Evolutionary conservation across 1,284 basidiomycete genomes (phyloP).

Genomic region (Prillingera fragicola): DNA sequence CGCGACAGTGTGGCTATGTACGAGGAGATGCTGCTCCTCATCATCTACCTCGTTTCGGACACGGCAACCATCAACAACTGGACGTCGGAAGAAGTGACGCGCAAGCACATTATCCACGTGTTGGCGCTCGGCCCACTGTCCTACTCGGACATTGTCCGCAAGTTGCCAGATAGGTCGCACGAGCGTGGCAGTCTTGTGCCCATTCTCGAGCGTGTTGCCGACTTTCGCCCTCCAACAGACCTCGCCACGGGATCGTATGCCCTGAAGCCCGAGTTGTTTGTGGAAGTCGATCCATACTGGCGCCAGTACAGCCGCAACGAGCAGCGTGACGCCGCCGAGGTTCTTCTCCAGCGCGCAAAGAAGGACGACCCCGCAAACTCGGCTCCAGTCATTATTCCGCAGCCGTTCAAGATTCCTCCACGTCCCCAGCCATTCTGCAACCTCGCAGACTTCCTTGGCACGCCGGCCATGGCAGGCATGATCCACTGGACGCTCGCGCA

Average conservation of each 20-base stretch:
- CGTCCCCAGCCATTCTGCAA: conserved; percentile 27
- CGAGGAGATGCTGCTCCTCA: conserved; percentile 83
- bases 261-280: conserved; percentile 73
- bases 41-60: conserved; percentile 84
- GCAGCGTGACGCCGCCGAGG: conserved; percentile 84
- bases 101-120: conserved; percentile 84
- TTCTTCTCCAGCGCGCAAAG: conserved; percentile 64
- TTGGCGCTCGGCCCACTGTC: conserved; percentile 81
- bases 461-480: conserved; percentile 28
- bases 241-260: conserved; percentile 81
- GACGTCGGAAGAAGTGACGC: conserved; percentile 61
- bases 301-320: conserved; percentile 94
- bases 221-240: conserved; percentile 66
- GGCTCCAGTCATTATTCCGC: conserved; percentile 71
- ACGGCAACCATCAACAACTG: conserved; percentile 68
- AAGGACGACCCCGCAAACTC: conserved; percentile 40
- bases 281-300: conserved; percentile 92
- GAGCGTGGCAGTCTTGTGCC: conserved; percentile 81
- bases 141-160: conserved; percentile 87
- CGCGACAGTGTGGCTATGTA: conserved; percentile 66
- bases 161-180: conserved; percentile 80
- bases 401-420: conserved; percentile 56
- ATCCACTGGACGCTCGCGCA: conserved; percentile 37
- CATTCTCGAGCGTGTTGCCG: conserved; percentile 71
- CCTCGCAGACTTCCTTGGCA: conserved; percentile 33